Conservation (phyloP, 768 basidiomycete genomes). For the Epithele typhae region DNA sequence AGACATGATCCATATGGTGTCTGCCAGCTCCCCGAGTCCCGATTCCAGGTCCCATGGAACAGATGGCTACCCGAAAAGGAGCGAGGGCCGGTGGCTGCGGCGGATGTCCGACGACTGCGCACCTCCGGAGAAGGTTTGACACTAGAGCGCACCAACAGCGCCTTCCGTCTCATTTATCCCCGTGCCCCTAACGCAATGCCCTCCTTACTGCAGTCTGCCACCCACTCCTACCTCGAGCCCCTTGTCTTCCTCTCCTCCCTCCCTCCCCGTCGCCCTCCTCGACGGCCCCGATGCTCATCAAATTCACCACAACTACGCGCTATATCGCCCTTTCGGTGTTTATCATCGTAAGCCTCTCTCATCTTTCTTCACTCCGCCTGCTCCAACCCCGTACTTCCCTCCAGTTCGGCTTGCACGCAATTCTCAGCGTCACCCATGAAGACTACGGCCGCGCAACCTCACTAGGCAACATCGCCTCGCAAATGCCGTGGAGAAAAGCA, state of each 20-base stretch:
- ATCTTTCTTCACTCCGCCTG: neutral
- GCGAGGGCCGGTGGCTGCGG: neutral
- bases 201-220: too few species aligned
- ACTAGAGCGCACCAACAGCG: too few species aligned
- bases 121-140: too few species aligned
- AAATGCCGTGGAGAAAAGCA: slow-evolving; percentile 20
- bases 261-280: neutral
- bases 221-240: neutral
- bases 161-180: too few species aligned
- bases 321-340: slow-evolving; percentile 28
- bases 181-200: neutral
- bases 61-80: too few species aligned
- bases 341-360: slow-evolving; percentile 22
- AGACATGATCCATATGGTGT: too few species aligned
- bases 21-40: too few species aligned
- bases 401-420: slow-evolving; percentile 45
- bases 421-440: slow-evolving; percentile 62
- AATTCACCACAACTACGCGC: slow-evolving; percentile 27
- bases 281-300: slow-evolving; percentile 9
- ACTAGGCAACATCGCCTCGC: slow-evolving; percentile 33
- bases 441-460: slow-evolving; percentile 60
- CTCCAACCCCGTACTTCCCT: neutral
- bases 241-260: neutral
- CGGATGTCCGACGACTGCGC: neutral
- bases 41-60: too few species aligned